Percentiles rank a stretch among this genome's conserved stretches.
These are phyloP conservation scores for Themeda triandra DNA, from an alignment of 176 grass and related monocot genomes.

Conservation along the genomic window DNA sequence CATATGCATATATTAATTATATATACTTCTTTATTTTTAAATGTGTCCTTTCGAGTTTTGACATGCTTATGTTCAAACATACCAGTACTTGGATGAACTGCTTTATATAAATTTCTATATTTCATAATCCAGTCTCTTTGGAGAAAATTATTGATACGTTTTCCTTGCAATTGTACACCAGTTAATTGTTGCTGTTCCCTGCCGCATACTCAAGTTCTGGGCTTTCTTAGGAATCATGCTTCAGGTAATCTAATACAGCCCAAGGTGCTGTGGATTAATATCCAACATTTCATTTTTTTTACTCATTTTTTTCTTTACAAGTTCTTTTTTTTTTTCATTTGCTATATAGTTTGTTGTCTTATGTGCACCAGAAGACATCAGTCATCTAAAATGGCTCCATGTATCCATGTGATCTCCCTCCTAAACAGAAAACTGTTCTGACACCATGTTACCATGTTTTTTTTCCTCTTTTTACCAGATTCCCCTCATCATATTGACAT, in stretches of 20 bases:
- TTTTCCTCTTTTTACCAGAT: conserved; percentile 47
- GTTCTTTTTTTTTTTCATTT: not conserved
- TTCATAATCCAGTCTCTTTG: not conserved
- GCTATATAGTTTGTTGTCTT: not conserved
- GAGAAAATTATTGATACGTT: conserved; percentile 31
- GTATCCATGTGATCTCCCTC: not conserved
- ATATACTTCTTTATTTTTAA: not conserved
- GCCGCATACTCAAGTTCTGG: conserved; percentile 92
- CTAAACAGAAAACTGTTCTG: not conserved
- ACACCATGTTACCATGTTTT: conserved; percentile 9
- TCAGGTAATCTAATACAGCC: conserved; percentile 46
- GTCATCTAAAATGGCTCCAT: not conserved
- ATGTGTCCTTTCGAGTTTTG: not conserved
- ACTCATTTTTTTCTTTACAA: not conserved
- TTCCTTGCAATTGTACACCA: conserved; percentile 37
- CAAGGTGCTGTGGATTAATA: not conserved
- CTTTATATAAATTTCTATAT: not conserved
- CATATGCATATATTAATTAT: not conserved
- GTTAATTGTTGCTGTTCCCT: conserved; percentile 84
- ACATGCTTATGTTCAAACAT: not conserved
- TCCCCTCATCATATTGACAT: conserved; percentile 82
- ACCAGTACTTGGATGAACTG: not conserved
- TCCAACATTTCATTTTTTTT: not conserved
- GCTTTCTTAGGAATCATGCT: conserved; percentile 95
- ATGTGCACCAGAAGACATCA: not conserved